Base-by-base conservation (phyloP, 2,329 filamentous ascomycete genomes). In the Paraphaeosphaeria sporulosa region DNA sequence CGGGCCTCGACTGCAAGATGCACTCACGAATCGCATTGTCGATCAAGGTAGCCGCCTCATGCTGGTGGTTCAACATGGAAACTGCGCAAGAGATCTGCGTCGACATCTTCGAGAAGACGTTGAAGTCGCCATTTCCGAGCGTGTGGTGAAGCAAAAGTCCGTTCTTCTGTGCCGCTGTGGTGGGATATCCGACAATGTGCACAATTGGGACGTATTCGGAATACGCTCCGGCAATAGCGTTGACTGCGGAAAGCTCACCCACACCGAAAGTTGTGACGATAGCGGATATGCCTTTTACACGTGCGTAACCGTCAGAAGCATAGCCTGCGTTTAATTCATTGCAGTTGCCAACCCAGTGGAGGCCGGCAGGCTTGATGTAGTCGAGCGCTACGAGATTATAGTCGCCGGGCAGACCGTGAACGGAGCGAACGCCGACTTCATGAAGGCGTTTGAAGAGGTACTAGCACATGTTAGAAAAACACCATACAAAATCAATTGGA, bases 61-160 rank as follows among this genome's bases (percentile, higher is more conserved):
- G 78, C 1, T 90, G 87, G 64, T 91, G 85, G 72, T 87, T 89
- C 58, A 96, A 83, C 69, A 89, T 89, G 56, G 90, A 88, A 42
- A 91, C 83, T 23, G 87, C 87, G 73, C 88, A 90, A 0, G 91
- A 91, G 67, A 96, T 87, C 53, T 87, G 78, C 49, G 85, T 82
- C 74, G 84, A 91, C 90, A 96, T 96, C 71, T 91, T 86, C 67
- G 88, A 85, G 76, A 96, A 96, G 57, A 93, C 91, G 62, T 90
- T 89, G 78, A 91, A 96, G 79, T 96, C 90, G 60, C 92, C 80
- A 69, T 82, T 81, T 46, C 80, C 81, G 32, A 81, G 76, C 0
- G 80, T 82, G 66, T 83, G 81, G 62, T 83, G 81, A 15, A 83
- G 72, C 3, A 82, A 73, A 49, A 78, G 74, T 44, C 79, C 77